These are phyloP conservation scores for Stephania yunnanensis DNA, from an alignment of 164 flowering plant genomes.

Conservation along the genomic window DNA sequence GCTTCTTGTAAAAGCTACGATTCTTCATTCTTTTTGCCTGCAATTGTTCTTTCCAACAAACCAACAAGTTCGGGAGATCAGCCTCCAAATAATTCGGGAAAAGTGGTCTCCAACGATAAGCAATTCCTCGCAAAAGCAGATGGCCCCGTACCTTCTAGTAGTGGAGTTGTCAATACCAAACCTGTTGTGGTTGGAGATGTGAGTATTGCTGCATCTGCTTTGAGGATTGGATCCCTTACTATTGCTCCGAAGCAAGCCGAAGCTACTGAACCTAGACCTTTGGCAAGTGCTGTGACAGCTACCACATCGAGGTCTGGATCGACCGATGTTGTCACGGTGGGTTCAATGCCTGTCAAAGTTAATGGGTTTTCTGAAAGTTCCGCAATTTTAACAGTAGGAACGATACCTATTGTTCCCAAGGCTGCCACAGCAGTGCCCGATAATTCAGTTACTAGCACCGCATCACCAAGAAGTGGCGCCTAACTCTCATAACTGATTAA, in stretches of 20 bases:
- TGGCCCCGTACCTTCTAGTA: not conserved
- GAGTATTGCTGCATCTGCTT: slow-evolving; percentile 23
- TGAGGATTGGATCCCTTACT: slow-evolving; percentile 48
- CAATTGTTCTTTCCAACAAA: slow-evolving; percentile 35
- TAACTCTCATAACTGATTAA: not conserved
- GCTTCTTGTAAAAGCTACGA: slow-evolving; percentile 33
- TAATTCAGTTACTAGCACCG: slow-evolving; percentile 10
- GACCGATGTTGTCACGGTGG: slow-evolving; percentile 48
- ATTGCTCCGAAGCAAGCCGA: slow-evolving; percentile 31
- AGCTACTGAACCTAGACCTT: slow-evolving; percentile 14
- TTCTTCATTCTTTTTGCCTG: slow-evolving; percentile 29
- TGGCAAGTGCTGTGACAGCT: not conserved
- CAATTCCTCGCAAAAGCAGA: slow-evolving; percentile 14
- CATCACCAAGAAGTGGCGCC: not conserved
- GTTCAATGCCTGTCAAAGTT: slow-evolving; percentile 60
- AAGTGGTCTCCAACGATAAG: slow-evolving; percentile 10
- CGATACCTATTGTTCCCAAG: slow-evolving; percentile 58
- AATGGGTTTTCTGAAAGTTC: slow-evolving; percentile 38
- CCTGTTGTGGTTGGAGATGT: slow-evolving; percentile 16
- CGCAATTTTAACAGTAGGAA: slow-evolving; percentile 47
- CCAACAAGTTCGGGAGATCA: slow-evolving; percentile 17
- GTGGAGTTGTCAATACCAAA: slow-evolving; percentile 11
- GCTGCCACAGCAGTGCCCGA: slow-evolving; percentile 22
- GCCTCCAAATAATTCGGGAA: slow-evolving; percentile 17
- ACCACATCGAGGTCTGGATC: slow-evolving; percentile 7